phyloP scores from a whole-genome alignment of 257 asterid genomes.

The Solanum stenotomum region DNA sequence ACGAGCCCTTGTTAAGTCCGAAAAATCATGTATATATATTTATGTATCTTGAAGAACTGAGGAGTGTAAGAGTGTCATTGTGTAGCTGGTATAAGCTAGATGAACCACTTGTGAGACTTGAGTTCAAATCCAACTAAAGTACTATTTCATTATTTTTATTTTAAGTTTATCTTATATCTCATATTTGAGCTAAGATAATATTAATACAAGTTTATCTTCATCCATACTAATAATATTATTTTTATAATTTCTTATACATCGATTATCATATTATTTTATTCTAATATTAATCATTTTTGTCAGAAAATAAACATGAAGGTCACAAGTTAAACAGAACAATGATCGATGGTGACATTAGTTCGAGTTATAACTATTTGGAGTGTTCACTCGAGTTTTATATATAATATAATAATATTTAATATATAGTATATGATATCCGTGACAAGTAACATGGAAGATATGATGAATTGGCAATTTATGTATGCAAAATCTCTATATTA shows the following conservation, averaged over 20 bases:
- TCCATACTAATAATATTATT: no score
- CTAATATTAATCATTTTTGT: no score
- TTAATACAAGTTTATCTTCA: no score
- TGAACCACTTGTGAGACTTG: no score
- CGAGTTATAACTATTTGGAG: not conserved
- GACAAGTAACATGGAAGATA: not conserved
- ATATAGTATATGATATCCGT: not conserved
- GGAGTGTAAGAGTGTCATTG: accelerated
- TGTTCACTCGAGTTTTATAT: not conserved
- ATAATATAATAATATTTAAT: no score
- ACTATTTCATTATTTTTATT: no score
- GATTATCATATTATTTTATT: no score
- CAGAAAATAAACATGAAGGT: not conserved
- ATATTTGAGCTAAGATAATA: no score
- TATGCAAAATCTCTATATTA: not conserved
- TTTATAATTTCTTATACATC: not conserved
- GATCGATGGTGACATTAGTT: not conserved
- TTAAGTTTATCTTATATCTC: no score
- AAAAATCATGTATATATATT: no score
- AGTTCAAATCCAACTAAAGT: not conserved
- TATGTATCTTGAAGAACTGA: no score
- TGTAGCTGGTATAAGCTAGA: no score
- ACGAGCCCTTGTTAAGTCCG: accelerated
- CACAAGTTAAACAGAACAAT: not conserved
- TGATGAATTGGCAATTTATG: not conserved